phyloP scores from a whole-genome alignment of 1,284 basidiomycete genomes.

The Puccinia brachypodii region DNA sequence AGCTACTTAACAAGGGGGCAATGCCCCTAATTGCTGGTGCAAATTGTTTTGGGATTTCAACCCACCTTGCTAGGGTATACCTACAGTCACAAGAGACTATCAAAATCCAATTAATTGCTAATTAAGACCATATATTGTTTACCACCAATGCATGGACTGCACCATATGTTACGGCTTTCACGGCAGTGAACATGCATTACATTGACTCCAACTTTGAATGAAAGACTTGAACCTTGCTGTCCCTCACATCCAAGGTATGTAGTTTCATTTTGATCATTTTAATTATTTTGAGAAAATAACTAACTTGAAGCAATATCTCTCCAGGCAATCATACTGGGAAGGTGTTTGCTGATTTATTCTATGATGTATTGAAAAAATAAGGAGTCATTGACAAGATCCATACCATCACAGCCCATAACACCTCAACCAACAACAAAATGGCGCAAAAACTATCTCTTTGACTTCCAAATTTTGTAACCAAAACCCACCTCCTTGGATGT shows the following conservation, averaged over 20 bases:
- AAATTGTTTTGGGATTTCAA: neutral
- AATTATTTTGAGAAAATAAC: too few species aligned
- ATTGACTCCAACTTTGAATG: constrained; percentile 14
- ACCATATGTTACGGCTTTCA: neutral
- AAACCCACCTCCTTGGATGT: neutral
- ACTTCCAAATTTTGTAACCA: neutral
- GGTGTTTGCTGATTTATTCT: neutral
- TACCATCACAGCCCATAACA: neutral
- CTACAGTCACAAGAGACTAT: too few species aligned
- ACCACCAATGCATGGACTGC: constrained; percentile 1
- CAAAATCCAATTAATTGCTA: neutral
- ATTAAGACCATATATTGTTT: neutral
- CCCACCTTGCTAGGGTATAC: neutral
- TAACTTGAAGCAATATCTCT: too few species aligned
- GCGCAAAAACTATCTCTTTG: neutral
- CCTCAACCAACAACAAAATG: neutral
- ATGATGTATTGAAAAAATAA: neutral
- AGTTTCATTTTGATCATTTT: neutral
- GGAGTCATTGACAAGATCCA: neutral
- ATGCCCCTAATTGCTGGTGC: neutral
- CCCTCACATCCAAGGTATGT: neutral
- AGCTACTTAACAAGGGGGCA: neutral
- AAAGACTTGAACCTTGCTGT: neutral
- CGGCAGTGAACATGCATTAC: neutral
- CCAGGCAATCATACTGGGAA: neutral